phyloP scores from a whole-genome alignment of 208 protist genomes.

The Crithidia expoeki region DNA sequence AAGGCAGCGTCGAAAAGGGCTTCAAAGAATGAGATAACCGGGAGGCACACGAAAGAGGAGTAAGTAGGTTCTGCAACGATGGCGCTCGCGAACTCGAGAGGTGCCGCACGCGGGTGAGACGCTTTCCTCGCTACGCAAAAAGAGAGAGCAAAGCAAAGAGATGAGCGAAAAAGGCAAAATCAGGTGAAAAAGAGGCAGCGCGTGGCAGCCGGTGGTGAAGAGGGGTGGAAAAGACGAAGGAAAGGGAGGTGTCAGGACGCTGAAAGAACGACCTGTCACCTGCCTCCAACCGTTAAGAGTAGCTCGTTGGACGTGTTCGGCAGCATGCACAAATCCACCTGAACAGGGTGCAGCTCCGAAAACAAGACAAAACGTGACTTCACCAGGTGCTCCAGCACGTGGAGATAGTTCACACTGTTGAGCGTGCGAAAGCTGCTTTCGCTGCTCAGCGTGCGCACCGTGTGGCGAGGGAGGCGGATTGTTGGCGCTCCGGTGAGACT shows the following conservation, averaged over 20 bases:
- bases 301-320: conserved; percentile 11
- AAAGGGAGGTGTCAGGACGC: neutral
- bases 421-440: conserved; percentile 50
- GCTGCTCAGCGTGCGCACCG: conserved; percentile 17
- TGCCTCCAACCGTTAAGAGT: conserved; percentile 3
- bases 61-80: neutral
- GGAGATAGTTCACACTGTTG: conserved; percentile 65
- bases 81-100: neutral
- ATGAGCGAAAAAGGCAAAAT: conserved; percentile 2
- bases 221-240: neutral
- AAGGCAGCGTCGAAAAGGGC: neutral
- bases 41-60: neutral
- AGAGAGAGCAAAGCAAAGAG: neutral
- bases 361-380: conserved; percentile 43
- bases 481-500: conserved; percentile 8
- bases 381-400: conserved; percentile 36
- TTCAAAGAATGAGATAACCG: neutral
- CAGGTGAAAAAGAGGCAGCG: neutral
- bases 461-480: conserved; percentile 8
- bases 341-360: conserved; percentile 36
- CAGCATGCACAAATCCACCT: conserved; percentile 16
- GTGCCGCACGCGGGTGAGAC: too few species aligned
- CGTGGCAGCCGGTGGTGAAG: too few species aligned
- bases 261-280: neutral
- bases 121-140: too few species aligned